phyloP scores from a whole-genome alignment of 768 basidiomycete genomes.

The Cyclocybe cylindracea region DNA sequence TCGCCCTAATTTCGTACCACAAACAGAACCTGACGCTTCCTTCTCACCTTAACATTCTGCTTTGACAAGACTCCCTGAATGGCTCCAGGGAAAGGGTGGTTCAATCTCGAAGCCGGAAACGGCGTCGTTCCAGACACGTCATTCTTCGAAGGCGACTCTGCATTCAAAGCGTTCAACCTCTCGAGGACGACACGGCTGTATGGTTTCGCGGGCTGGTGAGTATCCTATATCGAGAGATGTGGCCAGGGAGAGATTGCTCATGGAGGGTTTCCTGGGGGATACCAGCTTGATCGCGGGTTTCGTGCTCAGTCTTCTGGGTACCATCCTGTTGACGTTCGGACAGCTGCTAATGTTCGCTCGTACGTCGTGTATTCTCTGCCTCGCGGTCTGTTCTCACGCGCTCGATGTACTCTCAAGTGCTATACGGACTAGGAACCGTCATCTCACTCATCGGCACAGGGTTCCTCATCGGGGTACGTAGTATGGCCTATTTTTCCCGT shows the following conservation, averaged over 20 bases:
- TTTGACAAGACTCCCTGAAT: constrained; percentile 8
- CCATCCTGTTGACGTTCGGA: constrained; percentile 75
- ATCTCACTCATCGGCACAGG: constrained; percentile 86
- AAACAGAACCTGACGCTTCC: not conserved
- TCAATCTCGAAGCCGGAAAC: constrained; percentile 73
- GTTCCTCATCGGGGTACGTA: constrained; percentile 84
- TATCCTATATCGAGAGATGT: not conserved
- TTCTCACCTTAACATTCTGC: constrained; percentile 3
- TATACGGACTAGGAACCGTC: constrained; percentile 82
- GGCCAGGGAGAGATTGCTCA: not conserved
- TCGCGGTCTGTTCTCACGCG: constrained; percentile 4
- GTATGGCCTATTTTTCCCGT: not conserved
- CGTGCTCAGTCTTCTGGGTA: constrained; percentile 76
- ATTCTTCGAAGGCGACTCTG: constrained; percentile 88
- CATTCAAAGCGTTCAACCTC: constrained; percentile 78
- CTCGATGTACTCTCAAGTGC: constrained; percentile 44
- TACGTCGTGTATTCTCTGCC: constrained; percentile 36
- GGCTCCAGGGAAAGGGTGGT: constrained; percentile 77
- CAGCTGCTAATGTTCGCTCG: constrained; percentile 71
- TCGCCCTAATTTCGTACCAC: not conserved
- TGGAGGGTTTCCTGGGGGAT: not conserved
- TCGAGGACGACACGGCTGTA: constrained; percentile 82
- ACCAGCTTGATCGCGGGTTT: constrained; percentile 73
- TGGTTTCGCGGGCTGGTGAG: constrained; percentile 84
- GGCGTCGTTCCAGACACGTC: constrained; percentile 71